A percentile compares a stretch with the other conserved stretches of the same genome.
Evolutionary conservation across 2,329 filamentous ascomycete genomes (phyloP).

Genomic region (Sporothrix pseudoabietina): DNA sequence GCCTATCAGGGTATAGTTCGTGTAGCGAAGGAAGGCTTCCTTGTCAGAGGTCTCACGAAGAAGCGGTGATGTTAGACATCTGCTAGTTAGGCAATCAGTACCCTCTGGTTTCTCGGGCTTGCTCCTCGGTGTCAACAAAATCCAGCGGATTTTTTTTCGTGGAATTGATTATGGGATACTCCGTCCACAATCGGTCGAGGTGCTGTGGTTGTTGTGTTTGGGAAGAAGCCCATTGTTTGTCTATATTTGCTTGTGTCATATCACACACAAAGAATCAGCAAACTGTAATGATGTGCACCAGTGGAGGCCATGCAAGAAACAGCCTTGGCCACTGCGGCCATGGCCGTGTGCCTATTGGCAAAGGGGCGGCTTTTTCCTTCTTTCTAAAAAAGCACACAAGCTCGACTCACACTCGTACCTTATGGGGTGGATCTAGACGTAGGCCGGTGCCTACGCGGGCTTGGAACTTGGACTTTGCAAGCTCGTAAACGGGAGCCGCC

Average conservation of each 20-base stretch:
- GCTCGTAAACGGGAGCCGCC: background rate
- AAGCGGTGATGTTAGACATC: background rate
- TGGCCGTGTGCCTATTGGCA: too few relatives aligned
- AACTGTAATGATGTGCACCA: background rate
- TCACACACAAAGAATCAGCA: background rate
- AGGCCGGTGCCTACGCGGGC: background rate
- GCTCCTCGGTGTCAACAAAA: background rate
- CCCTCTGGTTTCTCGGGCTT: background rate
- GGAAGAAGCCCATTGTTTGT: background rate
- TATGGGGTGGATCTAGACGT: background rate
- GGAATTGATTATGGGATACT: too few relatives aligned
- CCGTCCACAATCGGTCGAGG: background rate
- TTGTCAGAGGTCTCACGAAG: background rate
- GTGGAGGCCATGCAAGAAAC: background rate
- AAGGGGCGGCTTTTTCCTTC: too few relatives aligned
- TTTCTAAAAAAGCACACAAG: too few relatives aligned
- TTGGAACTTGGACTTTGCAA: too few relatives aligned
- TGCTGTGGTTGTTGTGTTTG: background rate
- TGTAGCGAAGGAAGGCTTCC: background rate
- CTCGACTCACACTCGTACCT: background rate
- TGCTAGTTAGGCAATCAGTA: background rate
- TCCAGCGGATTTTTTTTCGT: background rate
- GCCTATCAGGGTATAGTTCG: too few relatives aligned
- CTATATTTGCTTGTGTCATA: background rate
- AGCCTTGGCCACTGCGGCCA: background rate